phyloP scores from a whole-genome alignment of 2,329 filamentous ascomycete genomes.

The Exserohilum turcica region DNA sequence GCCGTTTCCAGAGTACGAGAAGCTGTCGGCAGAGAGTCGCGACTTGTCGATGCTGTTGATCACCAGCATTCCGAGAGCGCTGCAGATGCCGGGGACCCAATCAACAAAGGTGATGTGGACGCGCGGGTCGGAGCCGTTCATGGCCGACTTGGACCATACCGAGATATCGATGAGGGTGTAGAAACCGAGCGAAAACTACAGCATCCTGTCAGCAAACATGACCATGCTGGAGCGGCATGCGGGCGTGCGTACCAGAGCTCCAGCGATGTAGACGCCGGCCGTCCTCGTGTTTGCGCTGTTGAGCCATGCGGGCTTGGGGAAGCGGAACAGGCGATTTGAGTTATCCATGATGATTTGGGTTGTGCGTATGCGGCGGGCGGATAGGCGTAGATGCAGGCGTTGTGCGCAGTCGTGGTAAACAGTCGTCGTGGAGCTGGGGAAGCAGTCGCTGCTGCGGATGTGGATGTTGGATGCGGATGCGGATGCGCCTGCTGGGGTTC shows the following conservation, averaged over 20 bases:
- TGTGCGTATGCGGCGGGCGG: slow-evolving; percentile 8
- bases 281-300: slow-evolving; percentile 68
- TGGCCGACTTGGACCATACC: slow-evolving; percentile 65
- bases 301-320: slow-evolving; percentile 69
- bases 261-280: slow-evolving; percentile 68
- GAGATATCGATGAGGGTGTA: slow-evolving; percentile 72
- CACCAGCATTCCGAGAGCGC: slow-evolving; percentile 70
- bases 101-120: slow-evolving; percentile 72
- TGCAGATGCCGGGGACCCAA: slow-evolving; percentile 75
- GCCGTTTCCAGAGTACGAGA: slow-evolving; percentile 67
- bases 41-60: slow-evolving; percentile 75
- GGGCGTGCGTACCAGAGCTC: slow-evolving; percentile 62
- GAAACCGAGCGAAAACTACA: slow-evolving; percentile 70
- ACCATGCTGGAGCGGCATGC: neutral
- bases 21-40: slow-evolving; percentile 66
- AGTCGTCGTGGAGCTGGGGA: slow-evolving; percentile 24
- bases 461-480: too few species aligned
- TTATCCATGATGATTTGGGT: slow-evolving; percentile 47
- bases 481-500: slow-evolving; percentile 36
- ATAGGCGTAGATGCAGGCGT: neutral
- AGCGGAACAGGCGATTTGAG: slow-evolving; percentile 66
- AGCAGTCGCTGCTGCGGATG: slow-evolving; percentile 8
- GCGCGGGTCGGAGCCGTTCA: slow-evolving; percentile 60
- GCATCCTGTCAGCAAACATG: slow-evolving; percentile 9
- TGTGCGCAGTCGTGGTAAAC: slow-evolving; percentile 6